These are phyloP conservation scores for Pyricularia pennisetigena DNA, from an alignment of 2,329 filamentous ascomycete genomes.

Conservation along the genomic window DNA sequence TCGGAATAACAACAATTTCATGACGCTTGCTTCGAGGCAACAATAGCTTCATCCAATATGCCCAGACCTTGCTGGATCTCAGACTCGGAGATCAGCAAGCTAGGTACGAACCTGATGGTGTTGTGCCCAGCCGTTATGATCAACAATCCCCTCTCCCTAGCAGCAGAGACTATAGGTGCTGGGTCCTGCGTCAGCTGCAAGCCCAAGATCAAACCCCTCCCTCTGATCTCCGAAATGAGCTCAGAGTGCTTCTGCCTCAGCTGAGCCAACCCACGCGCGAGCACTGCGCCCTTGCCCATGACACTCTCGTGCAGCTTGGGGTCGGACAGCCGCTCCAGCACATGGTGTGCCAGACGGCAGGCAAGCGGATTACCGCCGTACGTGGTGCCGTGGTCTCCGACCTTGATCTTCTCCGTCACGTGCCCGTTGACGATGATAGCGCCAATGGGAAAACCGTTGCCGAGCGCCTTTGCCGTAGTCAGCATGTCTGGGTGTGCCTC, in stretches of 20 bases:
- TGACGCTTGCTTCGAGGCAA: constrained; percentile 27
- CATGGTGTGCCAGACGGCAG: constrained; percentile 74
- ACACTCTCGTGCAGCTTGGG: constrained; percentile 62
- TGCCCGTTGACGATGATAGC: constrained; percentile 55
- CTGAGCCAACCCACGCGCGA: constrained; percentile 35
- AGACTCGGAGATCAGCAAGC: constrained; percentile 66
- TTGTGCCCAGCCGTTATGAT: constrained; percentile 91
- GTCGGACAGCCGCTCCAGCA: constrained; percentile 67
- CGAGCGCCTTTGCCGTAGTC: constrained; percentile 90
- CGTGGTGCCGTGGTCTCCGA: constrained; percentile 82
- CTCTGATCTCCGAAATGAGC: constrained; percentile 69
- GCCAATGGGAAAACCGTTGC: constrained; percentile 92
- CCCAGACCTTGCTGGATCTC: constrained; percentile 72
- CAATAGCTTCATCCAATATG: constrained; percentile 59
- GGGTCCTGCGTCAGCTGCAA: constrained; percentile 71
- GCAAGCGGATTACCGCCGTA: constrained; percentile 90
- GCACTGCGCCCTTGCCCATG: constrained; percentile 48
- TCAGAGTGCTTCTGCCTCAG: constrained; percentile 47
- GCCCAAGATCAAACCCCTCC: constrained; percentile 77
- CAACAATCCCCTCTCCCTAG: constrained; percentile 76
- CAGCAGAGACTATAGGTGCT: constrained; percentile 67
- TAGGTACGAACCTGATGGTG: constrained; percentile 85
- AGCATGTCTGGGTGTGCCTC: constrained; percentile 89
- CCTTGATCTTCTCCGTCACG: constrained; percentile 55
- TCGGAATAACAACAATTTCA: not conserved